Evolutionary conservation across 176 grass and related monocot genomes (phyloP).

Genomic region (Musa acuminata): DNA sequence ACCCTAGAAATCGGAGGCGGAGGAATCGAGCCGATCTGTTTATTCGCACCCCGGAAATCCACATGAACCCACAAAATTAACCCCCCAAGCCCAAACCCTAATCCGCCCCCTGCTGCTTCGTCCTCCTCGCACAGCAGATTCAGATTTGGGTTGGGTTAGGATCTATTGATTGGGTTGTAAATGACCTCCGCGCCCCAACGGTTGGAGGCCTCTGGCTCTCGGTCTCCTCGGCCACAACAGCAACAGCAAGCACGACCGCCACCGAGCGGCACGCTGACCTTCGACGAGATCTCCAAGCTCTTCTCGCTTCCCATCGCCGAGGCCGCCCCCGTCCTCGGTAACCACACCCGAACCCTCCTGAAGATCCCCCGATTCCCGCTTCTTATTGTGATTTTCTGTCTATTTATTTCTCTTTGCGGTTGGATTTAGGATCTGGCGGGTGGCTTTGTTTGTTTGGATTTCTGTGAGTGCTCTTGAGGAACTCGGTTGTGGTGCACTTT

Average conservation of each 20-base stretch:
- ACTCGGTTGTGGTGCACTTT: too few species aligned
- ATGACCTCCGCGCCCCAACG: neutral
- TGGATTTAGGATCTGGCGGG: neutral
- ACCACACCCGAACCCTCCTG: neutral
- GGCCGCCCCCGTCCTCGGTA: conserved; percentile 78
- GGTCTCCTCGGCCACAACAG: neutral
- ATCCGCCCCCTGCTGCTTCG: neutral
- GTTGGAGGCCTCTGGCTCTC: neutral
- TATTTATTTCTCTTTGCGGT: neutral
- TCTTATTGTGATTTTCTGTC: neutral
- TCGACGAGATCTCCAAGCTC: conserved; percentile 89
- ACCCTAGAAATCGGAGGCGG: neutral
- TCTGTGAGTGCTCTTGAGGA: too few species aligned
- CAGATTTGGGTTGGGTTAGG: neutral
- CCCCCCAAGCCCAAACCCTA: neutral
- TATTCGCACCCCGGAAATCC: neutral
- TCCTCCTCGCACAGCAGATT: neutral
- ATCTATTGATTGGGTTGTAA: neutral
- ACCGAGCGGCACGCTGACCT: conserved; percentile 41
- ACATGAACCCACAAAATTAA: neutral
- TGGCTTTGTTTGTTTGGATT: neutral
- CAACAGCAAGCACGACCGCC: conserved; percentile 19
- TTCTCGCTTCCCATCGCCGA: conserved; percentile 88
- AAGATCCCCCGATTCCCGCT: neutral
- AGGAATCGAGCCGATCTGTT: neutral